Percentiles rank a stretch among this genome's conserved stretches.
These are phyloP conservation scores for Clavispora phyllophila DNA, from an alignment of 805 yeast genomes.

Conservation along the genomic window DNA sequence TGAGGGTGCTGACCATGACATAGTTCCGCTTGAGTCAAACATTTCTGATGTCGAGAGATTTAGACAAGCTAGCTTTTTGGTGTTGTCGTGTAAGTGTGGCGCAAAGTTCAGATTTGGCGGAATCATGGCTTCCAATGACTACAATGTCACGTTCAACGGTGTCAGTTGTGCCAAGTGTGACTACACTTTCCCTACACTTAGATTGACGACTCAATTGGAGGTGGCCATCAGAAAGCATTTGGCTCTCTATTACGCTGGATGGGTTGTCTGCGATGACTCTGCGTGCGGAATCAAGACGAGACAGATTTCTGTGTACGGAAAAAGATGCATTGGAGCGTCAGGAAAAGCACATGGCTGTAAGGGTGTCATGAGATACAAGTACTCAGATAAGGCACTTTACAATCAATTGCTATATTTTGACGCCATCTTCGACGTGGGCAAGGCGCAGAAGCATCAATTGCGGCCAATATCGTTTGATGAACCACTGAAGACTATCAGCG, in stretches of 20 bases:
- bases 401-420: conserved; percentile 79
- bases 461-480: conserved; percentile 45
- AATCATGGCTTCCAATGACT: conserved; percentile 55
- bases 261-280: conserved; percentile 80
- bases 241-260: conserved; percentile 76
- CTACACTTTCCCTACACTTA: conserved; percentile 43
- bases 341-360: conserved; percentile 63
- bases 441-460: conserved; percentile 54
- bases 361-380: conserved; percentile 76
- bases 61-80: conserved; percentile 52
- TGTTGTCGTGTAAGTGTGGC: conserved; percentile 60
- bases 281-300: conserved; percentile 78
- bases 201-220: conserved; percentile 71
- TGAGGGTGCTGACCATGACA: conserved; percentile 34
- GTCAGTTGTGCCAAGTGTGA: conserved; percentile 64
- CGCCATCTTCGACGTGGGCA: conserved; percentile 75
- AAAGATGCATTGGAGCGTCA: conserved; percentile 66
- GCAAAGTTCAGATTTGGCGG: conserved; percentile 67
- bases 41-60: conserved; percentile 81
- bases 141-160: conserved; percentile 63
- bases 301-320: conserved; percentile 85
- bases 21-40: conserved; percentile 76
- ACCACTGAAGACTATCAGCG: conserved; percentile 17
- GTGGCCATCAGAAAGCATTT: conserved; percentile 63
- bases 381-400: conserved; percentile 75